A percentile compares a stretch with the other conserved stretches of the same genome.
These are phyloP conservation scores for Aspergillus pseudonomiae DNA, from an alignment of 2,329 filamentous ascomycete species.

Conservation along the genomic window DNA sequence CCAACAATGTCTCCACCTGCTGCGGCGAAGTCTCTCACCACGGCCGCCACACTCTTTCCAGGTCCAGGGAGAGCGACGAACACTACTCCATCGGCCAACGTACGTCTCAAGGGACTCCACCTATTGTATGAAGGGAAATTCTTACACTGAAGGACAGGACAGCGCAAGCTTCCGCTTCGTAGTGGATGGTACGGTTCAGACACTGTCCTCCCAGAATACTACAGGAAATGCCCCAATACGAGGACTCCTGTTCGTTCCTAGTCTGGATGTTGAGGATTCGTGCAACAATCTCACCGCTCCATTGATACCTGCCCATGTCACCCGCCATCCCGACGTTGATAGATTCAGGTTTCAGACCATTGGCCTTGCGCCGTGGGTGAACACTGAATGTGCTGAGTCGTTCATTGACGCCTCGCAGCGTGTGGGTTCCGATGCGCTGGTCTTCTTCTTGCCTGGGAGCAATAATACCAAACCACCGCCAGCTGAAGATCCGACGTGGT, in stretches of 20 bases:
- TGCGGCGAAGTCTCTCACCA: constrained; percentile 30
- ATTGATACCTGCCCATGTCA: constrained; percentile 76
- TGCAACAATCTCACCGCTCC: constrained; percentile 66
- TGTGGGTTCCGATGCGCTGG: constrained; percentile 62
- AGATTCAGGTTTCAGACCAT: constrained; percentile 71
- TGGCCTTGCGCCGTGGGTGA: constrained; percentile 86
- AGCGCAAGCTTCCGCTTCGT: constrained; percentile 40
- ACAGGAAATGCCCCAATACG: constrained; percentile 65
- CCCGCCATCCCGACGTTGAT: constrained; percentile 68
- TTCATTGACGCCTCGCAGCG: constrained; percentile 67
- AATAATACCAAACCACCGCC: constrained; percentile 64
- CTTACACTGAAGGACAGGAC: constrained; percentile 23
- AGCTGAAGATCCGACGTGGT: constrained; percentile 68
- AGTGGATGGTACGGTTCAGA: constrained; percentile 65
- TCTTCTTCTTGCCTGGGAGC: constrained; percentile 58
- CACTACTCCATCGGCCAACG: constrained; percentile 37
- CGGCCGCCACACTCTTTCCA: constrained; percentile 40
- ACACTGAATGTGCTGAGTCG: constrained; percentile 68
- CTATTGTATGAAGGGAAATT: neutral
- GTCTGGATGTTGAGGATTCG: constrained; percentile 59
- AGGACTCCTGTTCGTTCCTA: constrained; percentile 85
- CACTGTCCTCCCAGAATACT: constrained; percentile 70
- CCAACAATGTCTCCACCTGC: constrained; percentile 22
- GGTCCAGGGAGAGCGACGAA: constrained; percentile 36
- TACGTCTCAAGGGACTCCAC: constrained; percentile 26